Evolutionary conservation across 164 flowering plant species (phyloP).

Genomic region (Aristolochia californica): DNA sequence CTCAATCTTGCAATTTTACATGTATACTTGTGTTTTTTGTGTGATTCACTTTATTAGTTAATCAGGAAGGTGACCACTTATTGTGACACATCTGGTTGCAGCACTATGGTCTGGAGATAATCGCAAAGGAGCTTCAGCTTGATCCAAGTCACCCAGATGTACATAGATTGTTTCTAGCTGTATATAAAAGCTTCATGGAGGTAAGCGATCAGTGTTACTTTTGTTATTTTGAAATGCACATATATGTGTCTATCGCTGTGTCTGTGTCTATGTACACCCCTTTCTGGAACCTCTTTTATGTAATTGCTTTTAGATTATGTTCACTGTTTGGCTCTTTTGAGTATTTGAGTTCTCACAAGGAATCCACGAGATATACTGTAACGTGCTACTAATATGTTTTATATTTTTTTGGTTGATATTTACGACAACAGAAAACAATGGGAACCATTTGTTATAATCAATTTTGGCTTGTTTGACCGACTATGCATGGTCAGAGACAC

Average conservation of each 20-base stretch:
- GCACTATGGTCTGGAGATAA: conserved; percentile 54
- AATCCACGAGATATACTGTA: background rate
- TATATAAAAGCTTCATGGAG: conserved; percentile 62
- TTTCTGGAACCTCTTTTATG: background rate
- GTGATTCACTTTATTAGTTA: too few species aligned
- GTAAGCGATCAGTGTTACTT: conserved; percentile 15
- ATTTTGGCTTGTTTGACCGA: too few species aligned
- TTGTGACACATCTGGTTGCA: conserved; percentile 4
- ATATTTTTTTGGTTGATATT: too few species aligned
- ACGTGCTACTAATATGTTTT: too few species aligned
- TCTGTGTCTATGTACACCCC: too few species aligned
- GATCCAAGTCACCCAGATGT: conserved; percentile 48
- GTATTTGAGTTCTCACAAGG: background rate
- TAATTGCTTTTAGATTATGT: too few species aligned
- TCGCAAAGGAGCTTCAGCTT: conserved; percentile 53
- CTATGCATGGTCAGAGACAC: too few species aligned
- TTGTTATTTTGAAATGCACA: background rate
- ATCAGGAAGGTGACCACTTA: background rate
- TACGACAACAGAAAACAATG: too few species aligned
- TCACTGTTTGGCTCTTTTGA: background rate
- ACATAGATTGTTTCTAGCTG: conserved; percentile 33
- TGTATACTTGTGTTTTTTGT: background rate
- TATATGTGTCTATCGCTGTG: too few species aligned
- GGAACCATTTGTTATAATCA: too few species aligned
- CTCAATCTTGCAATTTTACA: too few species aligned